Percentiles rank a stretch among this genome's conserved stretches.
Conservation (phyloP, 495 filamentous ascomycete species). For the Hypoxylon intermedium region DNA sequence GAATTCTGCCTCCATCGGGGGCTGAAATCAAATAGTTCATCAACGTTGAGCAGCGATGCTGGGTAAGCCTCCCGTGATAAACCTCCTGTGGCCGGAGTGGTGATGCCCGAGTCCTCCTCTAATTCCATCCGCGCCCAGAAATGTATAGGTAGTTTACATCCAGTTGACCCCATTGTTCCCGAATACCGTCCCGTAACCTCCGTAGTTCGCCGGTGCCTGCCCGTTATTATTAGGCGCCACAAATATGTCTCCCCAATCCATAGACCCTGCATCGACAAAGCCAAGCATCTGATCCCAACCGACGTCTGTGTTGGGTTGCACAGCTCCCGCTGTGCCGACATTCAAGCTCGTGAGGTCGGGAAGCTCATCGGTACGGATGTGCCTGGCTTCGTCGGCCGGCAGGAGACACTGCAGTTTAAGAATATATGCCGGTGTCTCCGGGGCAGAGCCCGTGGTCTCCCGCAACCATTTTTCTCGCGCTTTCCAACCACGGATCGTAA, state of each 20-base stretch:
- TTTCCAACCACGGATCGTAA: constrained; percentile 56
- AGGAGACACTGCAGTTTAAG: constrained; percentile 42
- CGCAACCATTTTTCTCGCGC: constrained; percentile 47
- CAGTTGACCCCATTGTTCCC: constrained; percentile 29
- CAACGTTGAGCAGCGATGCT: background rate
- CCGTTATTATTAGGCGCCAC: constrained; percentile 11
- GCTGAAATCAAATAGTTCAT: background rate
- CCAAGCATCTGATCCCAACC: constrained; percentile 48
- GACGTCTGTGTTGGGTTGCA: constrained; percentile 22
- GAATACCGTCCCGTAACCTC: constrained; percentile 21
- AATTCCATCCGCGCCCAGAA: background rate
- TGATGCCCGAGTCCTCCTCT: background rate
- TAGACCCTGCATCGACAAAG: constrained; percentile 42
- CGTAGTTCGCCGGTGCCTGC: constrained; percentile 19
- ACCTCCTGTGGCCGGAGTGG: constrained; percentile 4
- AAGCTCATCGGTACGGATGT: constrained; percentile 9
- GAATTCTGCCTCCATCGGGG: background rate
- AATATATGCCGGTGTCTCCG: constrained; percentile 47
- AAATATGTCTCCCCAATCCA: constrained; percentile 57
- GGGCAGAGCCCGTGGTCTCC: constrained; percentile 28
- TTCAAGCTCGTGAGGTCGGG: constrained; percentile 3
- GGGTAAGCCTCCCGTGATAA: constrained; percentile 1
- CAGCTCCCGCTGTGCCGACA: background rate
- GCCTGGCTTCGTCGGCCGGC: constrained; percentile 34
- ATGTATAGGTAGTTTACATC: constrained; percentile 31